A percentile compares a stretch with the other conserved stretches of the same genome.
These are phyloP conservation scores for Coniochaeta sp. DNA, from an alignment of 2,329 filamentous ascomycete species.

Conservation along the genomic window DNA sequence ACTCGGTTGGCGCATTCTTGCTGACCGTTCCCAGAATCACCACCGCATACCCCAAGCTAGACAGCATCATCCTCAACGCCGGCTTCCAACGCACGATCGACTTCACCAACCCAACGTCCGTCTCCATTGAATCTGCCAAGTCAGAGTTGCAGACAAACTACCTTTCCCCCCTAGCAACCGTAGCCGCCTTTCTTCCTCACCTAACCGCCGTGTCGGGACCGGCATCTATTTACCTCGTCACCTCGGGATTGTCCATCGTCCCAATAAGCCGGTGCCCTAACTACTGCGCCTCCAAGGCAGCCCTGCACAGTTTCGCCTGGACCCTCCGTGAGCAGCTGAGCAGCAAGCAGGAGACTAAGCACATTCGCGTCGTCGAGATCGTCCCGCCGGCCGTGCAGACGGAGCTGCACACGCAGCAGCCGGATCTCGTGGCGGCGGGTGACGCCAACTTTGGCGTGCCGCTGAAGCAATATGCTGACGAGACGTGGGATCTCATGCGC, in stretches of 20 bases:
- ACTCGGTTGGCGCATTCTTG: not conserved
- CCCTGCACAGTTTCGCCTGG: constrained; percentile 30
- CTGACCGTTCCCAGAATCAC: constrained; percentile 19
- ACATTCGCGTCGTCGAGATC: constrained; percentile 37
- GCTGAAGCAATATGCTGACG: constrained; percentile 24
- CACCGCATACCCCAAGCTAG: constrained; percentile 36
- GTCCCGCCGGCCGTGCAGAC: constrained; percentile 37
- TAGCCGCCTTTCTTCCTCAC: constrained; percentile 13
- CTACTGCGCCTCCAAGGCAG: constrained; percentile 47
- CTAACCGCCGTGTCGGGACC: constrained; percentile 25
- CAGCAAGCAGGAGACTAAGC: constrained; percentile 5
- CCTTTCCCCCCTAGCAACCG: constrained; percentile 10
- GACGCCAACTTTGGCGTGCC: constrained; percentile 19
- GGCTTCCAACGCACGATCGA: constrained; percentile 42
- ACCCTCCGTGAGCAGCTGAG: constrained; percentile 18
- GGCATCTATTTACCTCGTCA: constrained; percentile 12
- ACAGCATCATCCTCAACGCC: constrained; percentile 50
- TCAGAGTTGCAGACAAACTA: constrained; percentile 17
- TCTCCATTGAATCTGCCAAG: constrained; percentile 25
- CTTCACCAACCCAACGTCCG: constrained; percentile 31
- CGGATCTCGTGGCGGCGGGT: constrained; percentile 23
- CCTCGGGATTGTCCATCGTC: constrained; percentile 31
- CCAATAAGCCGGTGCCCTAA: constrained; percentile 36
- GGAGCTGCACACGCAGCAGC: constrained; percentile 37
- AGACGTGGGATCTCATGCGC: constrained; percentile 33